Percentiles rank a stretch among this genome's conserved stretches.
Conservation (phyloP, 345 rosid species). For the Boechera divaricarpa region DNA sequence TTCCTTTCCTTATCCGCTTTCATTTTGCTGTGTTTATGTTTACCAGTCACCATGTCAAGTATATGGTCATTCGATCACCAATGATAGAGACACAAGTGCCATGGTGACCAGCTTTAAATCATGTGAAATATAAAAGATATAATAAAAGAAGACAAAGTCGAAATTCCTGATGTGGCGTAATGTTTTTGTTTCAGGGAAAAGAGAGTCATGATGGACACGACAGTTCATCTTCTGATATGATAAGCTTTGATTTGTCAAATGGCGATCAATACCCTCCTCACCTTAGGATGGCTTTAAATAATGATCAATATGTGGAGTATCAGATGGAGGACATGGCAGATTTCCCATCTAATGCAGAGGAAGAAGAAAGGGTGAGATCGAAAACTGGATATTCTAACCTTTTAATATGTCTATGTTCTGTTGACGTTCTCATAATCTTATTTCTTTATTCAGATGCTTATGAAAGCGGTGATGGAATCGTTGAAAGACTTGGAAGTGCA, state of each 20-base stretch:
- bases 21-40: constrained; percentile 4
- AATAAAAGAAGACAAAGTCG: background rate
- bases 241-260: constrained; percentile 74
- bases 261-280: constrained; percentile 66
- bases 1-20: constrained; percentile 2
- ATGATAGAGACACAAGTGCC: constrained; percentile 1
- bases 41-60: constrained; percentile 6
- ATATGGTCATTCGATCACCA: background rate
- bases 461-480: constrained; percentile 82
- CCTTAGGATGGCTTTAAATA: constrained; percentile 57
- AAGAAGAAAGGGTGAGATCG: constrained; percentile 75
- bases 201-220: constrained; percentile 47
- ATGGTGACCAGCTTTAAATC: constrained; percentile 2
- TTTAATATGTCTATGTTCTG: background rate
- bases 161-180: constrained; percentile 26
- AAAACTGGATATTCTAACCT: constrained; percentile 9
- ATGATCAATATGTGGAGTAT: constrained; percentile 76
- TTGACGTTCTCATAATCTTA: constrained; percentile 3
- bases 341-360: constrained; percentile 74
- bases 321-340: constrained; percentile 74
- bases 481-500: constrained; percentile 68
- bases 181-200: constrained; percentile 57
- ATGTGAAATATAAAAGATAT: background rate
- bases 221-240: constrained; percentile 71
- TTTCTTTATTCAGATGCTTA: constrained; percentile 68